Conservation (phyloP, 108 stramenopile genomes). For the Cylindrotheca closterium region DNA sequence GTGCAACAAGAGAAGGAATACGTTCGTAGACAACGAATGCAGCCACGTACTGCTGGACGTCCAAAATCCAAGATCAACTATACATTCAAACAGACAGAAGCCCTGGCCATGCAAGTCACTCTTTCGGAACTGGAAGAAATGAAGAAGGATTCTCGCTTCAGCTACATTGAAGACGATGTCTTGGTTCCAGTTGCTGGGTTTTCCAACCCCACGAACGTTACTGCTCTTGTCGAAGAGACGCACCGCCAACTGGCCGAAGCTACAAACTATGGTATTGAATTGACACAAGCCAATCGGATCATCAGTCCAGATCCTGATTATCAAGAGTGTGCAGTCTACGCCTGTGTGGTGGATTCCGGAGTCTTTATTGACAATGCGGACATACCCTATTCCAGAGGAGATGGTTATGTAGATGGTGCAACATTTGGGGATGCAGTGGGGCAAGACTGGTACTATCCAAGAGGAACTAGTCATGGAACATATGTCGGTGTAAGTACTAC, state of each 20-base stretch:
- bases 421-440: no score
- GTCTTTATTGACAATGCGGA: slow-evolving; percentile 36
- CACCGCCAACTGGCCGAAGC: neutral
- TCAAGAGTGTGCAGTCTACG: slow-evolving; percentile 14
- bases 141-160: neutral
- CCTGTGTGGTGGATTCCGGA: slow-evolving; percentile 68
- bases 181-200: neutral
- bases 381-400: no score
- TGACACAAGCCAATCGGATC: slow-evolving; percentile 17
- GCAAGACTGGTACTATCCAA: no score
- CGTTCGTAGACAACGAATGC: neutral
- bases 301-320: slow-evolving; percentile 8
- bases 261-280: slow-evolving; percentile 10
- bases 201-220: neutral
- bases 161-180: neutral
- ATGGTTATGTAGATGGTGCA: no score
- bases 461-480: slow-evolving; percentile 30
- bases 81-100: neutral
- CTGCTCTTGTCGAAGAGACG: neutral
- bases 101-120: slow-evolving; percentile 9
- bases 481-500: no score
- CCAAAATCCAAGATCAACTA: no score
- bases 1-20: neutral
- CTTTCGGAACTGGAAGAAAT: neutral
- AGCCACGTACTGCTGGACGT: neutral